Evolutionary conservation across 495 filamentous ascomycete genomes (phyloP).

Genomic region (Achaetomiella virescens): DNA sequence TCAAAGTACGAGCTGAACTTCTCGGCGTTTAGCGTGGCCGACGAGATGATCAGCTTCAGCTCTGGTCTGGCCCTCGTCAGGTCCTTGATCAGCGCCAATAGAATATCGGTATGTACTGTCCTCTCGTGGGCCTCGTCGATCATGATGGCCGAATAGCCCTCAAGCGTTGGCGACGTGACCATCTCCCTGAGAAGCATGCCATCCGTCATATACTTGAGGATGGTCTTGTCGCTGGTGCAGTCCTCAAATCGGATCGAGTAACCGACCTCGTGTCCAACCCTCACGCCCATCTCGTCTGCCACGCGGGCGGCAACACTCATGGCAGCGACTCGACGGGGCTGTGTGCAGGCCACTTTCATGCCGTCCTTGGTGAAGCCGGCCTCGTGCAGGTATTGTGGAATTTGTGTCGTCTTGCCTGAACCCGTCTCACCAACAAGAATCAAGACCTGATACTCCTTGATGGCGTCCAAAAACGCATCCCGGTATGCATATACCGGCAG

Average conservation of each 20-base stretch:
- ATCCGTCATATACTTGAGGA: slow-evolving; percentile 97
- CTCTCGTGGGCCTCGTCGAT: slow-evolving; percentile 97
- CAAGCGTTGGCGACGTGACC: slow-evolving; percentile 79
- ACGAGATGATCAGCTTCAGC: slow-evolving; percentile 86
- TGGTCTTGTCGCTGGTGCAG: slow-evolving; percentile 84
- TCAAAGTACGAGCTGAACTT: slow-evolving; percentile 93
- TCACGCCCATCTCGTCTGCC: slow-evolving; percentile 88
- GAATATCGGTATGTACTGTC: slow-evolving; percentile 84
- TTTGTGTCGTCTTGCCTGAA: slow-evolving; percentile 83
- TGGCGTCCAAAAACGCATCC: slow-evolving; percentile 62
- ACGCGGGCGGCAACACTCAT: slow-evolving; percentile 95
- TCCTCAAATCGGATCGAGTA: slow-evolving; percentile 97
- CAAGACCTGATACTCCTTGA: slow-evolving; percentile 69
- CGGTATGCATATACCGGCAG: slow-evolving; percentile 84
- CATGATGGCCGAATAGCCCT: slow-evolving; percentile 85
- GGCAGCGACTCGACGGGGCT: slow-evolving; percentile 92
- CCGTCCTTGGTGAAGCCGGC: slow-evolving; percentile 82
- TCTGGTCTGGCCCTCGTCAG: slow-evolving; percentile 80
- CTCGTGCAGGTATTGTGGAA: slow-evolving; percentile 84
- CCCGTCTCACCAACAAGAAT: slow-evolving; percentile 88
- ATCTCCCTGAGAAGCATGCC: slow-evolving; percentile 93
- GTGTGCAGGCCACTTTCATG: slow-evolving; percentile 66
- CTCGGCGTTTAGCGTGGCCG: slow-evolving; percentile 90
- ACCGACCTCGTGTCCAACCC: slow-evolving; percentile 86
- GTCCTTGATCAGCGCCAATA: slow-evolving; percentile 88